Evolutionary conservation across 1,284 basidiomycete species (phyloP).

Genomic region (Apiotrichum porosum): DNA sequence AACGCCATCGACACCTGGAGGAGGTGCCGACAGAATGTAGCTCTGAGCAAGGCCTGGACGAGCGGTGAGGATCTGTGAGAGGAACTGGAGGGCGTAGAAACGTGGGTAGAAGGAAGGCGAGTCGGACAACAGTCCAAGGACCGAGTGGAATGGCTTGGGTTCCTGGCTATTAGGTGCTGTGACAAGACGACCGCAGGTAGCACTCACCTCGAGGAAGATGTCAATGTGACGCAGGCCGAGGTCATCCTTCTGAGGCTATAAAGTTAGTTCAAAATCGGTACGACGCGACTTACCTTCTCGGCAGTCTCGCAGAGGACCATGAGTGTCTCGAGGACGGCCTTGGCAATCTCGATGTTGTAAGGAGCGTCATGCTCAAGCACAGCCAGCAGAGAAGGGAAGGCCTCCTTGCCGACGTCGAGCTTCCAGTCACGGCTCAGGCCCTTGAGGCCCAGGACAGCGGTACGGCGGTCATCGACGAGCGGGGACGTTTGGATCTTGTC

Average conservation of each 20-base stretch:
- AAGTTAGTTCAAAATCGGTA: neutral
- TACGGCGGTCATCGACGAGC: slow-evolving; percentile 81
- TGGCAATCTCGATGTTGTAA: slow-evolving; percentile 81
- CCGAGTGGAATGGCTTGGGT: slow-evolving; percentile 65
- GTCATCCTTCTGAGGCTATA: slow-evolving; percentile 49
- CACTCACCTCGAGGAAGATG: slow-evolving; percentile 37
- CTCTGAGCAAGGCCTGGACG: slow-evolving; percentile 74
- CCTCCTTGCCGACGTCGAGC: slow-evolving; percentile 71
- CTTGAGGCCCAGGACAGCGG: slow-evolving; percentile 86
- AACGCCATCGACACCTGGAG: slow-evolving; percentile 45
- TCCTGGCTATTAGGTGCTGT: slow-evolving; percentile 11
- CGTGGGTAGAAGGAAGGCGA: slow-evolving; percentile 70
- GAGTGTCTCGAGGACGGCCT: slow-evolving; percentile 82
- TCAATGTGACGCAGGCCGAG: slow-evolving; percentile 51
- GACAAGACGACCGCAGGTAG: neutral
- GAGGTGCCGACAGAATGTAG: slow-evolving; percentile 63
- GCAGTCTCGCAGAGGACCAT: slow-evolving; percentile 50
- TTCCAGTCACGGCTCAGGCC: slow-evolving; percentile 88
- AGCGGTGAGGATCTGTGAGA: slow-evolving; percentile 73
- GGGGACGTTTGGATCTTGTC: slow-evolving; percentile 82
- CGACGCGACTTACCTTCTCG: slow-evolving; percentile 34
- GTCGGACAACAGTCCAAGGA: slow-evolving; percentile 68
- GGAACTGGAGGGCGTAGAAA: slow-evolving; percentile 77
- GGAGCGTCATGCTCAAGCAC: slow-evolving; percentile 80
- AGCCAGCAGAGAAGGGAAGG: slow-evolving; percentile 69